Conservation (phyloP, 2,329 filamentous ascomycete species). For the Aspergillus texensis region DNA sequence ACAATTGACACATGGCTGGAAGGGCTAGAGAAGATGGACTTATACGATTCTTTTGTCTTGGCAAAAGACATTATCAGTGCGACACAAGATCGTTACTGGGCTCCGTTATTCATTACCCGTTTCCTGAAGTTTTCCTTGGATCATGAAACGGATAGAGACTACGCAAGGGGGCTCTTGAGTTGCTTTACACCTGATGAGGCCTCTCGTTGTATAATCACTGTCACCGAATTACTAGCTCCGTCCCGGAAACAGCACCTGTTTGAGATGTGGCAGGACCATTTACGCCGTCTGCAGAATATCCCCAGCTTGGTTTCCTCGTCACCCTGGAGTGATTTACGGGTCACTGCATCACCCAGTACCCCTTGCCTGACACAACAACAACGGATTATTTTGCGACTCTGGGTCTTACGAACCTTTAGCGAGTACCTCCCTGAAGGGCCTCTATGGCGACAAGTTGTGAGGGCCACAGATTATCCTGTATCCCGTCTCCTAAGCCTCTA, state of each 20-base stretch:
- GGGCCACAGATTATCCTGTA: constrained; percentile 24
- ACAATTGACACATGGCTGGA: constrained; percentile 37
- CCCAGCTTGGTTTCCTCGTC: constrained; percentile 26
- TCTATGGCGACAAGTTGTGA: constrained; percentile 22
- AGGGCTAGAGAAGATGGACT: constrained; percentile 24
- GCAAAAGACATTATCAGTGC: constrained; percentile 35
- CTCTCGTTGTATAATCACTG: constrained; percentile 31
- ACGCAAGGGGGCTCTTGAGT: constrained; percentile 25
- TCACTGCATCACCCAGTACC: background rate
- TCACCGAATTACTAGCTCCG: constrained; percentile 36
- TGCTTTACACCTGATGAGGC: constrained; percentile 28
- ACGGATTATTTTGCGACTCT: constrained; percentile 37
- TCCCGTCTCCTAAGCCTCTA: constrained; percentile 32
- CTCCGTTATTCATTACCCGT: constrained; percentile 29
- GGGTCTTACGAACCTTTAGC: constrained; percentile 33
- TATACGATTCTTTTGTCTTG: constrained; percentile 22
- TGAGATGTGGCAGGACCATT: constrained; percentile 34
- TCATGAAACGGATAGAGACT: constrained; percentile 12
- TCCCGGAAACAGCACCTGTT: constrained; percentile 25
- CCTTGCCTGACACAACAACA: constrained; percentile 22
- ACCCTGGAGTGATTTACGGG: constrained; percentile 28
- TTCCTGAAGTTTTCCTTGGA: constrained; percentile 25
- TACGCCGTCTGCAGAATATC: constrained; percentile 25
- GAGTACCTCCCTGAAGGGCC: constrained; percentile 23
- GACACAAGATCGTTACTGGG: constrained; percentile 29